Evolutionary conservation across 805 yeast species (phyloP).

Genomic region (Candida sakaeoensis): DNA sequence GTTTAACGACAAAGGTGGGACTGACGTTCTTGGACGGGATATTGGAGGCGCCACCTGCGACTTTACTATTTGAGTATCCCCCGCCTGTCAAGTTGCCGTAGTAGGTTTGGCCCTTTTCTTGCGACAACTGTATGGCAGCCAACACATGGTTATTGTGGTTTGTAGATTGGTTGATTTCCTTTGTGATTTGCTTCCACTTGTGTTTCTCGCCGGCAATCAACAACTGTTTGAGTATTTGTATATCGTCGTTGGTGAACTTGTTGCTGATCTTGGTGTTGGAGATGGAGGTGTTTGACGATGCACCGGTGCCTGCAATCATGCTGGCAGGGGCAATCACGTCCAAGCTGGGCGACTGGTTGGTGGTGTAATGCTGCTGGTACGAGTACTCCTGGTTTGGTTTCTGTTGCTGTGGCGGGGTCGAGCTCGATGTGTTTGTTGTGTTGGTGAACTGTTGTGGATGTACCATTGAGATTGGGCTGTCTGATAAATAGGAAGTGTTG

Average conservation of each 20-base stretch:
- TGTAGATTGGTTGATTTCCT: slow-evolving; percentile 21
- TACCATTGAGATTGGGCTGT: not conserved
- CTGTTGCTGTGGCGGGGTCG: slow-evolving; percentile 1
- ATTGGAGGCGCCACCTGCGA: slow-evolving; percentile 3
- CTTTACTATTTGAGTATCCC: slow-evolving; percentile 4
- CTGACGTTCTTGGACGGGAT: slow-evolving; percentile 37
- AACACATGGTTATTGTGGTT: slow-evolving; percentile 9
- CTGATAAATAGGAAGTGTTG: not conserved
- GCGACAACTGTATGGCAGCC: slow-evolving; percentile 6
- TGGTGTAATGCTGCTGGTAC: slow-evolving; percentile 3
- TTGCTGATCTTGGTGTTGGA: slow-evolving; percentile 10
- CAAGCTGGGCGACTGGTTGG: slow-evolving; percentile 1
- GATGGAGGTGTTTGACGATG: slow-evolving; percentile 9
- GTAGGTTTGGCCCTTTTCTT: slow-evolving; percentile 6
- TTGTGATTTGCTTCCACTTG: slow-evolving; percentile 59
- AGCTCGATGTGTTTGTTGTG: not conserved
- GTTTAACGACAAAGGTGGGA: slow-evolving; percentile 51
- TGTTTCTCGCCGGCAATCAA: slow-evolving; percentile 51
- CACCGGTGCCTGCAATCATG: slow-evolving; percentile 9
- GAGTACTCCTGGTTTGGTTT: not conserved
- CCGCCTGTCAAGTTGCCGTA: slow-evolving; percentile 5
- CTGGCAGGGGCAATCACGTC: not conserved
- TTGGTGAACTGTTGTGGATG: not conserved
- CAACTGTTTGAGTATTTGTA: slow-evolving; percentile 43
- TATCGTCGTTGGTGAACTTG: slow-evolving; percentile 42